Base-by-base conservation (phyloP, 306 rosid genomes). In the Myrica gale region DNA sequence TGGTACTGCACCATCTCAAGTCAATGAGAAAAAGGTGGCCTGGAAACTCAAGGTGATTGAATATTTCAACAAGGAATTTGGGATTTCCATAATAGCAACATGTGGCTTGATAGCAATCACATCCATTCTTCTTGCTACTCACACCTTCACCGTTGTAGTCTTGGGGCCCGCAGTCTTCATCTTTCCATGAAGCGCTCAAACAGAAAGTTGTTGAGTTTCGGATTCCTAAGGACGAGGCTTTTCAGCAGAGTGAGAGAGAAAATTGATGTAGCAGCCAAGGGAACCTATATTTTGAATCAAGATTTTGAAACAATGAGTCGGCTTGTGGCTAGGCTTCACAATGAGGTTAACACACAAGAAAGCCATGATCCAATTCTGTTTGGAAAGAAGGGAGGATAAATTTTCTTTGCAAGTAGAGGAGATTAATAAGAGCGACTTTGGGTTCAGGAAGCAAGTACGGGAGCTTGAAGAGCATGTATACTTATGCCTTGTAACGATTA, bases 391-490 rank as follows among this genome's bases (percentile, higher is more conserved):
- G 46, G 85, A 87, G 56, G 81, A 81, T 0, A 85, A 45, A 63
- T 43, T 84, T 74, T 83, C 76, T 26, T 52, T 78, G 48, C 76
- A 80, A 26, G 80, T 87, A 2, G 84, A 87, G 81, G 82, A 81
- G 85, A 74, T 90, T 20, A 76, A 74, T 82, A 84, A 81, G 77
- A 73, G 78, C 79, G 76, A 83, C 55, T 15, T 42, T 51, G 82
- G 74, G 70, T 83, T 91, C 13, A 81, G 76, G 70, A 87, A 85
- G 79, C 89, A 84, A 55, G 85, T 89, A 52, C 87, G 84, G 76
- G 92, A 91, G 74, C 82, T 91, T 55, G 87, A 84, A 78, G 93
- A 91, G 37, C 90, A 87, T 71, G 74, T 89, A 50, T 87, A 68
- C 73, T 69, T 89, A 85, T 87, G 90, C 73, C 86, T 89, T 58